These are phyloP conservation scores for Rhodofomes roseus DNA, from an alignment of 1,284 basidiomycete genomes.

Conservation along the genomic window DNA sequence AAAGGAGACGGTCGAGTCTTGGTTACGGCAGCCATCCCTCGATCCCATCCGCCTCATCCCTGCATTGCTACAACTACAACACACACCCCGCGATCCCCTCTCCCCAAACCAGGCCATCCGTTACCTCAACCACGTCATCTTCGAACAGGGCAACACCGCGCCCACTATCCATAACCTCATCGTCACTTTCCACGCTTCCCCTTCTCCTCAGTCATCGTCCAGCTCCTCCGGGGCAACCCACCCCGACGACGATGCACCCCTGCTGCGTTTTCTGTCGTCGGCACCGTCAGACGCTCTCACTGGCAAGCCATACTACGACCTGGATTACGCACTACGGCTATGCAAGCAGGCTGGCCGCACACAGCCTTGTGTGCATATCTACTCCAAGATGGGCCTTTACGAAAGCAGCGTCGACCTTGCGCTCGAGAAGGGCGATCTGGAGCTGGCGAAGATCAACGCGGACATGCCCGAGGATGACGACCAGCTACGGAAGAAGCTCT, in stretches of 20 bases:
- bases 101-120: constrained; percentile 83
- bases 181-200: constrained; percentile 78
- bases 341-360: constrained; percentile 83
- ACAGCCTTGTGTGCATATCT: constrained; percentile 94
- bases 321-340: constrained; percentile 93
- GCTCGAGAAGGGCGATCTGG: constrained; percentile 88
- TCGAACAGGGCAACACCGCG: constrained; percentile 76
- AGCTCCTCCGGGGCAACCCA: constrained; percentile 33
- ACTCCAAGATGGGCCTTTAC: constrained; percentile 96
- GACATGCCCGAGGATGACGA: constrained; percentile 91
- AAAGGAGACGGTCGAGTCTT: constrained; percentile 88
- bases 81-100: constrained; percentile 63
- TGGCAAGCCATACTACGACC: constrained; percentile 89
- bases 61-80: constrained; percentile 80
- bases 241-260: constrained; percentile 68
- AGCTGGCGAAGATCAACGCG: constrained; percentile 90
- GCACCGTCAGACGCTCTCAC: constrained; percentile 83
- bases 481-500: constrained; percentile 87
- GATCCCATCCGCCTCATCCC: constrained; percentile 88
- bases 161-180: constrained; percentile 93
- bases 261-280: constrained; percentile 84
- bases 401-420: constrained; percentile 97
- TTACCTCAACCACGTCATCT: constrained; percentile 84
- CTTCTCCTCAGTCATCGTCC: constrained; percentile 29
- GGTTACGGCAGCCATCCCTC: constrained; percentile 79